A percentile compares a stretch with the other conserved stretches of the same genome.
Evolutionary conservation across 331 rosid genomes (phyloP).

Genomic region (Stylosanthes scabra): DNA sequence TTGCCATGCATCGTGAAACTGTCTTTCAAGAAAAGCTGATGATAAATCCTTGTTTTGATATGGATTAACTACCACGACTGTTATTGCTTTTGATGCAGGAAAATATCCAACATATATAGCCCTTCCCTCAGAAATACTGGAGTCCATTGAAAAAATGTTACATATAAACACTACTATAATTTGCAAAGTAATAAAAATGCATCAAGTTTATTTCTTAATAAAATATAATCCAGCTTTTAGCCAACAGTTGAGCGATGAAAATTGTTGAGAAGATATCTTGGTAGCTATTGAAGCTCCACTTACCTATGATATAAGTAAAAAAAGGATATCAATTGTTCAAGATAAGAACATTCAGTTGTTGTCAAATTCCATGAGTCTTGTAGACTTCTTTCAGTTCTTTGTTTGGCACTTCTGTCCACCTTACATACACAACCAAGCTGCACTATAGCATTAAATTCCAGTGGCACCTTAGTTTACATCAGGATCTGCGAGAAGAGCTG

Average conservation of each 20-base stretch:
- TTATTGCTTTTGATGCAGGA: conserved; percentile 71
- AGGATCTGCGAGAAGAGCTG: conserved; percentile 91
- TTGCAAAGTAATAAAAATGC: conserved; percentile 18
- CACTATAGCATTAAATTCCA: conserved; percentile 69
- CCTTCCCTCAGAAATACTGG: conserved; percentile 89
- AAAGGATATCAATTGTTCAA: conserved; percentile 78
- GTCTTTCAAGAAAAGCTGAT: conserved; percentile 76
- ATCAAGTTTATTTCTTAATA: conserved; percentile 17
- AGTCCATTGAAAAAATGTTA: conserved; percentile 33
- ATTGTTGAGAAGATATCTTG: conserved; percentile 25
- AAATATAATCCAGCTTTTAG: conserved; percentile 15
- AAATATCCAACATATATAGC: conserved; percentile 80
- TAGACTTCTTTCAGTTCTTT: conserved; percentile 60
- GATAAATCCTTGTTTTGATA: conserved; percentile 91
- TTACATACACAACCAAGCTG: conserved; percentile 97
- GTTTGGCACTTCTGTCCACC: conserved; percentile 82
- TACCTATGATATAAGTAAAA: conserved; percentile 95
- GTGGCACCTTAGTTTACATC: conserved; percentile 88
- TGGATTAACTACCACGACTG: conserved; percentile 84
- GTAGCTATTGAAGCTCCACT: conserved; percentile 25
- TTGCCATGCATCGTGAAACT: conserved; percentile 85
- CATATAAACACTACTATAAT: conserved; percentile 19
- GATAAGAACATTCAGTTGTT: conserved; percentile 85
- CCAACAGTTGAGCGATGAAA: conserved; percentile 10
- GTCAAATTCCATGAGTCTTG: conserved; percentile 86